Conservation (phyloP, 176 grass and related monocot genomes). For the Themeda triandra region DNA sequence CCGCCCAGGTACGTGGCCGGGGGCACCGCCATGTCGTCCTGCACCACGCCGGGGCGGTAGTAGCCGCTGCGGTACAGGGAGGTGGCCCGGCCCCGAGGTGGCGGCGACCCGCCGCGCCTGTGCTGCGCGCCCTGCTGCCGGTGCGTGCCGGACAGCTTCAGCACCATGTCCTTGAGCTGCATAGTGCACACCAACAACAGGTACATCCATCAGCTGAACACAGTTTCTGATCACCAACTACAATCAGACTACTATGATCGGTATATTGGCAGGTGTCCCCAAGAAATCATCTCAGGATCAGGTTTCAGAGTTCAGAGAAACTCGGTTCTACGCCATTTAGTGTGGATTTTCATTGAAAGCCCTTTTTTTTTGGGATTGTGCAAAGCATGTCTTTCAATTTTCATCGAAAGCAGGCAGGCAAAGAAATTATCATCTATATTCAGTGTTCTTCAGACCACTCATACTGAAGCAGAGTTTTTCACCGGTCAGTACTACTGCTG, state of each 20-base stretch:
- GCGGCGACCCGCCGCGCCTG: conserved; percentile 45
- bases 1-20: conserved; percentile 45
- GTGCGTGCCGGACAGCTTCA: conserved; percentile 58
- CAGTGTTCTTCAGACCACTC: not conserved
- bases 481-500: not conserved
- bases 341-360: not conserved
- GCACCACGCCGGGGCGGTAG: conserved; percentile 54
- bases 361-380: too few relatives aligned
- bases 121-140: conserved; percentile 21
- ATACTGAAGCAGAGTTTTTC: not conserved
- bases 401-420: not conserved
- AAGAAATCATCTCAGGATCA: not conserved
- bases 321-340: not conserved
- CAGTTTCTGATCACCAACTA: too few relatives aligned
- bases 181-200: not conserved
- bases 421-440: not conserved
- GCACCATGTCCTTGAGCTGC: conserved; percentile 69
- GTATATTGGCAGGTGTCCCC: not conserved
- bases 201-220: not conserved
- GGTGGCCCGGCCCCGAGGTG: conserved; percentile 42
- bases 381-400: too few relatives aligned
- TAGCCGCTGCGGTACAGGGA: conserved; percentile 57
- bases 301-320: not conserved
- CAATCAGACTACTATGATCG: not conserved
- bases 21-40: conserved; percentile 65